Base-by-base conservation (phyloP, 2,329 filamentous ascomycete species). In the Penicillium sp. region DNA sequence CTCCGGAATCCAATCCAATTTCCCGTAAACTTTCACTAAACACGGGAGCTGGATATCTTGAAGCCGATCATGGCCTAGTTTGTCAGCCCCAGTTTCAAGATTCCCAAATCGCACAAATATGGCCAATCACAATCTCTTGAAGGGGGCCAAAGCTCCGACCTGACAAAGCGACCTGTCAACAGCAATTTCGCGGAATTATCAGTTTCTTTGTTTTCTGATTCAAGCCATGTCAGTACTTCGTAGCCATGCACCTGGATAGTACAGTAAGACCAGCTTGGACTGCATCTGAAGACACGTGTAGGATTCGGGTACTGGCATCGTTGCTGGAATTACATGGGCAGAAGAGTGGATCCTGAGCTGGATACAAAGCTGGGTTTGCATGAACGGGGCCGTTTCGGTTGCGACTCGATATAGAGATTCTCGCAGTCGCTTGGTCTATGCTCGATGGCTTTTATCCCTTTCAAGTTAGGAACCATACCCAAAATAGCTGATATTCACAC, bases 31-130 rank as follows among this genome's bases (percentile, higher is more conserved):
- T 23, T 52, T 25, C 14, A 53, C 50, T 45, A 26, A 19, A n/a
- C 42, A 45, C 29, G 39, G 50, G 21, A 33, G 50, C 43, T 33
- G 49, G 37, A 45, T 33, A 57, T 56, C 33, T 33, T 29, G n/a
- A 46, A 35, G 46, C 56, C 52, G 47, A 55, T 58, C 52, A 44
- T 48, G 35, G 52, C 42, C 27, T 51, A 58, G 56, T 27, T 51
- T 44, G 47, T 53, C 42, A 52, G 43, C 47, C 47, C 47, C 52
- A 58, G 56, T 58, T 58, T 58, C 56, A 58, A 42, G 42, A 51
- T 54, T 45, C 33, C 44, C 27, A 47, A 35, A 31, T 58, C 46
- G 55, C 46, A 46, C 55, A 42, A 43, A 39, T 33, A 23, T 29
- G 46, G 31, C 55, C 55, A 57, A 57, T 57, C 55, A 53, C 21